Conservation (phyloP, 192 early-diverging fungal species). For the Rhizoclosmatium globosum region DNA sequence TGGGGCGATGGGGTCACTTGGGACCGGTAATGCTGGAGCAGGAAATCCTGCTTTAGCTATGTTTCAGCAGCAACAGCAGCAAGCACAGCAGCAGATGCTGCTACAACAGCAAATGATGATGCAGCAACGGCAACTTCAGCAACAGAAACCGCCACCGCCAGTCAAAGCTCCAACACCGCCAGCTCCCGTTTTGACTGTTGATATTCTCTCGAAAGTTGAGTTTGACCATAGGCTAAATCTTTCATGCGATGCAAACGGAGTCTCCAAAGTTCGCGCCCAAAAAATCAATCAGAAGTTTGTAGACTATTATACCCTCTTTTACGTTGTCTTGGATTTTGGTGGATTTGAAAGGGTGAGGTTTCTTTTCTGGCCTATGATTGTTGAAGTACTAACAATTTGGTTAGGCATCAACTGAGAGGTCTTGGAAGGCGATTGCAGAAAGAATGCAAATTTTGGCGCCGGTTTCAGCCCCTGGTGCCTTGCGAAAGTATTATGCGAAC, state of each 20-base stretch:
- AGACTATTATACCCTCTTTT: conserved; percentile 33
- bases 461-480: conserved; percentile 22
- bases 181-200: background rate
- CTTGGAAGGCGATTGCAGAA: conserved; percentile 24
- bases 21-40: background rate
- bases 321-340: conserved; percentile 31
- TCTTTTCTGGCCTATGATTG: background rate
- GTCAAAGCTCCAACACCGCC: background rate
- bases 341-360: conserved; percentile 16
- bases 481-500: conserved; percentile 19
- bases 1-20: background rate
- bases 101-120: background rate
- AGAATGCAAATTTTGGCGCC: conserved; percentile 26
- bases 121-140: conserved; percentile 3
- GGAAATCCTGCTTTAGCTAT: background rate
- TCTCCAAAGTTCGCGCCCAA: background rate
- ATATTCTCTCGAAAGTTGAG: conserved; percentile 19
- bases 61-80: conserved; percentile 13
- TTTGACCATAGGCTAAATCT: conserved; percentile 1
- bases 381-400: background rate
- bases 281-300: conserved; percentile 19
- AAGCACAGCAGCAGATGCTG: background rate
- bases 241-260: background rate
- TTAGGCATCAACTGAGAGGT: conserved; percentile 1
- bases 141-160: background rate